Evolutionary conservation across 2,329 filamentous ascomycete genomes (phyloP), one percentile per base, ranked within the genome.

Genomic region (Knufia petricola): DNA sequence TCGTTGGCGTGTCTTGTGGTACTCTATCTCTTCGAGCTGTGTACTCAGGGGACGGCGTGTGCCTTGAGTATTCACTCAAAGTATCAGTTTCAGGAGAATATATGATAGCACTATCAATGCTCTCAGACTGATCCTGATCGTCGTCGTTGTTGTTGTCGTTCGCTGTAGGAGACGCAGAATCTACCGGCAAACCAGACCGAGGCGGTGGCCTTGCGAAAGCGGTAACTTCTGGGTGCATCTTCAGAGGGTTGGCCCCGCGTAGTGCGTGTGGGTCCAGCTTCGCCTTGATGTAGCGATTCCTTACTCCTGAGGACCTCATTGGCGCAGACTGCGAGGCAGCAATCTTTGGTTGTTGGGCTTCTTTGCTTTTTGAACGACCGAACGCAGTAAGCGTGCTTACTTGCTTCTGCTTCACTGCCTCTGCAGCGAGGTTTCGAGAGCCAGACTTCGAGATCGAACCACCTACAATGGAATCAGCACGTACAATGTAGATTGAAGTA

Each of bases 21-120:
- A 10, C 15, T 31, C 36, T 43, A 8, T 40, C 23, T 32, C 43
- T 46, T 32, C 17, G 17, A 30, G 23, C 12, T 10, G 32, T 20
- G 21, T 37, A 38, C 21, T 17, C 42, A 17, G 50, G 50, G 10
- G 47, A 43, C 24, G 56, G 52, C 28, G 54, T 55, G 4, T 54
- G 49, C 8, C 56, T 50, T 6, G 52, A 46, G 39, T 58, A 57
- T 26, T 55, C 53, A 39, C 53, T 57, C 17, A 57, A 52, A 42
- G 54, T 51, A 7, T 55, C 56, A 10, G 56, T 51, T 1, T 55
- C 57, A 15, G 55, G 54, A 28, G 55, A 58, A 37, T 58, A 58
- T 31, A 58, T 57, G 12, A 55, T 52, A 21, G 55, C 56, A 45
- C 52, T 50, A 13, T 57, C 50, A 9, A 57, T 51, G 24, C 47